Conservation (phyloP, 495 filamentous ascomycete species). For the Symbiotaphrina buchneri region DNA sequence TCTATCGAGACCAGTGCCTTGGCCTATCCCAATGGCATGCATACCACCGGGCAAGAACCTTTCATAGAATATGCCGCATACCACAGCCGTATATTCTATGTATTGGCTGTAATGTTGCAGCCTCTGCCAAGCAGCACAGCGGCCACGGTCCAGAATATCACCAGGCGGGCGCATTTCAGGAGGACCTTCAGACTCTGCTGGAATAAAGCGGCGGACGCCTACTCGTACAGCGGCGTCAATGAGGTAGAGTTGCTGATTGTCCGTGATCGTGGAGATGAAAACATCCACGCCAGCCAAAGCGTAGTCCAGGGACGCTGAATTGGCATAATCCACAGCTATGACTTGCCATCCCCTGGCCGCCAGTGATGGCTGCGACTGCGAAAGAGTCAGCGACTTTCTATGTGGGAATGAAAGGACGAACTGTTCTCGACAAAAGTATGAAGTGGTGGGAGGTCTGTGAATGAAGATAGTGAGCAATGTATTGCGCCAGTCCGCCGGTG, state of each 20-base stretch:
- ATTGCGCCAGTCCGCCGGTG: slow-evolving; percentile 40
- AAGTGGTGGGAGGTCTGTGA: slow-evolving; percentile 35
- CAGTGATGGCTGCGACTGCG: slow-evolving; percentile 13
- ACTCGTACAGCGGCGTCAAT: slow-evolving; percentile 46
- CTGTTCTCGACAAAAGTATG: slow-evolving; percentile 40
- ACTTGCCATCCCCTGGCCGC: slow-evolving; percentile 28
- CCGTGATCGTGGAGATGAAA: slow-evolving; percentile 51
- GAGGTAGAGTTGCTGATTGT: slow-evolving; percentile 38
- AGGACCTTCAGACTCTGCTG: slow-evolving; percentile 51
- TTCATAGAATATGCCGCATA: slow-evolving; percentile 59
- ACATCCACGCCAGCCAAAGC: slow-evolving; percentile 47
- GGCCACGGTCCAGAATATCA: slow-evolving; percentile 28
- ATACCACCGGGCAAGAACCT: slow-evolving; percentile 45
- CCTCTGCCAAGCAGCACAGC: slow-evolving; percentile 26
- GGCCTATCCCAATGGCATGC: slow-evolving; percentile 26
- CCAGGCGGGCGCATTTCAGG: slow-evolving; percentile 18
- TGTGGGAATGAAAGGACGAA: slow-evolving; percentile 12
- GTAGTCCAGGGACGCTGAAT: slow-evolving; percentile 28
- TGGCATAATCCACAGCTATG: slow-evolving; percentile 36
- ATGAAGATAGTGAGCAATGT: slow-evolving; percentile 34
- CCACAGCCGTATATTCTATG: slow-evolving; percentile 43
- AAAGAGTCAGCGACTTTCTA: background rate
- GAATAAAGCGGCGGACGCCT: slow-evolving; percentile 44
- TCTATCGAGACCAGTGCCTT: slow-evolving; percentile 18
- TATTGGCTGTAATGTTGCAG: slow-evolving; percentile 27